Evolutionary conservation across 371 early-diverging fungal species (phyloP).

Genomic region (Phascolomyces articulosus): DNA sequence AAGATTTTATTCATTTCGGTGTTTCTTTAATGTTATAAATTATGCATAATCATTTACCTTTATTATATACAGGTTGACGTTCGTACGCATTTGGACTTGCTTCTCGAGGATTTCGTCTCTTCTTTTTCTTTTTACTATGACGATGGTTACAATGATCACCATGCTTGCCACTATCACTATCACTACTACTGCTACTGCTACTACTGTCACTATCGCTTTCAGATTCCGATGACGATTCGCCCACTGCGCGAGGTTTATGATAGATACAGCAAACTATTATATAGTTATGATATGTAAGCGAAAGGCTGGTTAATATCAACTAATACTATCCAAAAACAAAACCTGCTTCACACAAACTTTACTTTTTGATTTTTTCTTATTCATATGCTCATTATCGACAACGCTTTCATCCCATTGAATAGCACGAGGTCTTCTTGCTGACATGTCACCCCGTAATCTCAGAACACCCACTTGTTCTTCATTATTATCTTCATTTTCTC

Average conservation of each 20-base stretch:
- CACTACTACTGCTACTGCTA: slow-evolving; percentile 43
- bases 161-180: slow-evolving; percentile 22
- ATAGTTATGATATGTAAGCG: not conserved
- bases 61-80: slow-evolving; percentile 62
- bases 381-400: slow-evolving; percentile 87
- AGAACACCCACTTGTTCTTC: slow-evolving; percentile 52
- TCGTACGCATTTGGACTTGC: slow-evolving; percentile 75
- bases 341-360: no score
- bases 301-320: no score
- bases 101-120: slow-evolving; percentile 49
- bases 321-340: no score
- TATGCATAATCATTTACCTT: slow-evolving; percentile 24
- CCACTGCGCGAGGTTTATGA: slow-evolving; percentile 73
- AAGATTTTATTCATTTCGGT: not conserved
- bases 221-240: slow-evolving; percentile 69
- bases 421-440: slow-evolving; percentile 41
- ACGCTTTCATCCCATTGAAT: slow-evolving; percentile 86
- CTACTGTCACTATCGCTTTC: slow-evolving; percentile 31
- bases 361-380: slow-evolving; percentile 86
- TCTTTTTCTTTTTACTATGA: slow-evolving; percentile 27
- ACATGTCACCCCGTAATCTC: slow-evolving; percentile 55
- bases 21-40: no score
- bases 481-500: slow-evolving; percentile 8
- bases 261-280: slow-evolving; percentile 86
- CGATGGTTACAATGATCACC: slow-evolving; percentile 32